Conservation (phyloP, 768 basidiomycete species). For the Auricularia sp. region DNA sequence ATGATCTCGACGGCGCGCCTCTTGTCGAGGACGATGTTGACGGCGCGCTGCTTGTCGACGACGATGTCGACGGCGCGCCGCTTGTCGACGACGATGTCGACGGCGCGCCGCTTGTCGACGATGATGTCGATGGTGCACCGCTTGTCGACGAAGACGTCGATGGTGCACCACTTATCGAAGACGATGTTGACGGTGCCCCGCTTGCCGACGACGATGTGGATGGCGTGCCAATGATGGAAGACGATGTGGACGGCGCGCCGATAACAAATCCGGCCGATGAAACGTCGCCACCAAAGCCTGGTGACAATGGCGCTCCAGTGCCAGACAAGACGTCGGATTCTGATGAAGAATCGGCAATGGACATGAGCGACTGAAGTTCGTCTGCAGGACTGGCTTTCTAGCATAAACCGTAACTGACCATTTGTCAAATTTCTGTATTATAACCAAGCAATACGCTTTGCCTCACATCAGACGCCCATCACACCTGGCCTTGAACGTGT, state of each 20-base stretch:
- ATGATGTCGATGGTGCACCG: background rate
- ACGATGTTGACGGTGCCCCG: background rate
- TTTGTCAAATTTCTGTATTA: too few species aligned
- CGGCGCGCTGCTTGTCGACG: conserved; percentile 11
- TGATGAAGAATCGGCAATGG: too few species aligned
- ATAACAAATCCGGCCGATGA: too few species aligned
- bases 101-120: conserved; percentile 1
- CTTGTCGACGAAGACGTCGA: background rate
- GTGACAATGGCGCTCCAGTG: too few species aligned
- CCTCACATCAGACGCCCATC: background rate
- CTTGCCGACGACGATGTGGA: background rate
- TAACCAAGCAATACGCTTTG: too few species aligned
- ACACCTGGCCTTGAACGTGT: too few species aligned
- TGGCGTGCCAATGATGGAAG: background rate
- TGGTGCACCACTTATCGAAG: background rate
- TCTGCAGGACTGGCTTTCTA: too few species aligned
- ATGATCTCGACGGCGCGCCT: conserved; percentile 25
- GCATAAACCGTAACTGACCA: too few species aligned
- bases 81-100: conserved; percentile 8
- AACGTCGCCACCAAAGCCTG: too few species aligned
- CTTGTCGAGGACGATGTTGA: conserved; percentile 20
- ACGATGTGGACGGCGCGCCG: background rate
- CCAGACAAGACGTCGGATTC: too few species aligned
- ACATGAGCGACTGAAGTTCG: too few species aligned
- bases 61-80: conserved; percentile 13